phyloP scores from a whole-genome alignment of 2,329 filamentous ascomycete species.

The Sphaerulina populicola region DNA sequence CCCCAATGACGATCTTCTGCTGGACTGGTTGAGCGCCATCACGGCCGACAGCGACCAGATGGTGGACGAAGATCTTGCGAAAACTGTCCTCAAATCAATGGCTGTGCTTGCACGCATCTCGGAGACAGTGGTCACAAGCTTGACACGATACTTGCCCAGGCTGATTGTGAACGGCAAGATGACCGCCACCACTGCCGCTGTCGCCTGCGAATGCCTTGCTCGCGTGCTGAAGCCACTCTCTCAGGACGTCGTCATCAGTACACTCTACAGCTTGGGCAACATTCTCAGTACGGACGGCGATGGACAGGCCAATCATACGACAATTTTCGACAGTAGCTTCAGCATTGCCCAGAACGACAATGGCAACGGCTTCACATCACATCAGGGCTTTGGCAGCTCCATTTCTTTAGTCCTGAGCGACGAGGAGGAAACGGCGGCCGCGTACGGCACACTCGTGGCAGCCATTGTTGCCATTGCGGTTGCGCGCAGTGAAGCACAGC shows the following conservation, averaged over 20 bases:
- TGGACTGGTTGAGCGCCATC: slow-evolving; percentile 77
- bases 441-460: slow-evolving; percentile 85
- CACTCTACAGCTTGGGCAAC: slow-evolving; percentile 92
- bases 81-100: slow-evolving; percentile 70
- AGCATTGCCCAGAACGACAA: slow-evolving; percentile 9
- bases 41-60: slow-evolving; percentile 74
- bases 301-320: slow-evolving; percentile 45
- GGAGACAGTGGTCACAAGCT: slow-evolving; percentile 61
- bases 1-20: slow-evolving; percentile 54
- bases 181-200: slow-evolving; percentile 57
- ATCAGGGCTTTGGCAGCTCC: slow-evolving; percentile 52
- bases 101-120: slow-evolving; percentile 71
- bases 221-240: slow-evolving; percentile 73
- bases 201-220: slow-evolving; percentile 79
- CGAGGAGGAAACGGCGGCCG: slow-evolving; percentile 68
- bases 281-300: slow-evolving; percentile 67
- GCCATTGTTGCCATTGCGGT: slow-evolving; percentile 86
- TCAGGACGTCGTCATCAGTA: slow-evolving; percentile 88
- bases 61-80: slow-evolving; percentile 67
- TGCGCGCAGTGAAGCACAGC: slow-evolving; percentile 77
- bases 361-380: slow-evolving; percentile 14
- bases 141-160: slow-evolving; percentile 71
- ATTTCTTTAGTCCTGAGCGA: slow-evolving; percentile 66
- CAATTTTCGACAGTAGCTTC: slow-evolving; percentile 41
- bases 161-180: slow-evolving; percentile 81